Evolutionary conservation across 2,329 filamentous ascomycete species (phyloP).

Genomic region (Anisogramma anomala): DNA sequence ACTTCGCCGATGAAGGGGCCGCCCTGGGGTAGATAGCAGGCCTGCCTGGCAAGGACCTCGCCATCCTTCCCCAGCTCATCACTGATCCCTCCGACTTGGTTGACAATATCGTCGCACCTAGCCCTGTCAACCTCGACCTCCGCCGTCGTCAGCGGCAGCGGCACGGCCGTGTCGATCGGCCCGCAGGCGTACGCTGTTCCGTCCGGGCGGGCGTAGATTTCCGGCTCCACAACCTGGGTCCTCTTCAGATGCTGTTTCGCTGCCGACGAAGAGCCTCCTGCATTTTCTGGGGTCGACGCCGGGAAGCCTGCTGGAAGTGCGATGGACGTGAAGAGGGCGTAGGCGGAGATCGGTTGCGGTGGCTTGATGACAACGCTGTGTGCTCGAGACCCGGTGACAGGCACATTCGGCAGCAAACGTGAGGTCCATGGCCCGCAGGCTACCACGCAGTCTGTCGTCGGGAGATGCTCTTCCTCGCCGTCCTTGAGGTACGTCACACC

Average conservation of each 20-base stretch:
- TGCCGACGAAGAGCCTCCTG: neutral
- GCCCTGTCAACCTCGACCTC: constrained; percentile 54
- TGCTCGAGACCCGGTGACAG: constrained; percentile 30
- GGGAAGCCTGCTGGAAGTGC: constrained; percentile 44
- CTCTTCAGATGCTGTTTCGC: constrained; percentile 17
- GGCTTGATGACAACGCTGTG: constrained; percentile 35
- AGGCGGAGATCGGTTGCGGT: constrained; percentile 36
- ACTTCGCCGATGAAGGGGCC: constrained; percentile 60
- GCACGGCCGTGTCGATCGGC: constrained; percentile 47
- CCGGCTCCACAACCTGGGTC: constrained; percentile 46
- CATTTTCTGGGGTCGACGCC: constrained; percentile 20
- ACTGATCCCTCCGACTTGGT: constrained; percentile 45
- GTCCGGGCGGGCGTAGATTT: constrained; percentile 67
- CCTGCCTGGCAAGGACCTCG: constrained; percentile 52
- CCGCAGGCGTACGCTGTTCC: constrained; percentile 69
- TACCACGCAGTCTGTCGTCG: constrained; percentile 24
- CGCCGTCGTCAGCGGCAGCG: constrained; percentile 48
- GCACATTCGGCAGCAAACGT: constrained; percentile 30
- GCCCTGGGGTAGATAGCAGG: constrained; percentile 64
- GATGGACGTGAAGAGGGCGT: constrained; percentile 63
- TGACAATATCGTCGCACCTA: constrained; percentile 57
- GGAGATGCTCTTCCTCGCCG: constrained; percentile 11
- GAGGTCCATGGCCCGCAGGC: constrained; percentile 36
- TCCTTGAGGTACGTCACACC: constrained; percentile 15
- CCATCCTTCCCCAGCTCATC: constrained; percentile 43